phyloP scores from a whole-genome alignment of 345 rosid genomes.

The Microcos paniculata region DNA sequence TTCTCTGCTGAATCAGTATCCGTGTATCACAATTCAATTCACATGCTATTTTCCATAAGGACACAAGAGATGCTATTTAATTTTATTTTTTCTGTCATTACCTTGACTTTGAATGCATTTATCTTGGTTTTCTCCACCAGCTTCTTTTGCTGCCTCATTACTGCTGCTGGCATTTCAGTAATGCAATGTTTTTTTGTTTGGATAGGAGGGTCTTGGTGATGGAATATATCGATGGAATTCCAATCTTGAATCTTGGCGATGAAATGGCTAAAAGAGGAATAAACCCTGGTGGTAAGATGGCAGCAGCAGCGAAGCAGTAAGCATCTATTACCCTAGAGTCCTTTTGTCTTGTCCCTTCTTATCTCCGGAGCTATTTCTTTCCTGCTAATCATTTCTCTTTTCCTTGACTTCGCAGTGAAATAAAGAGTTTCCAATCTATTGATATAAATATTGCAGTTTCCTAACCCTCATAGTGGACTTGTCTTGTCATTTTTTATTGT shows the following conservation, averaged over 20 bases:
- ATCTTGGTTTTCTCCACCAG: background rate
- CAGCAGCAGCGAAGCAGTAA: constrained; percentile 92
- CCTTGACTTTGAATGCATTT: background rate
- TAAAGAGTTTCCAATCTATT: background rate
- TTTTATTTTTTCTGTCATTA: background rate
- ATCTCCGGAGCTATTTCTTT: constrained; percentile 16
- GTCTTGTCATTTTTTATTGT: background rate
- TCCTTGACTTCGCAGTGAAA: background rate
- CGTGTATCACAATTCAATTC: background rate
- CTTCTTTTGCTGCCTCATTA: constrained; percentile 6
- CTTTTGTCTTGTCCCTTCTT: constrained; percentile 10
- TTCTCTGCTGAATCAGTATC: background rate
- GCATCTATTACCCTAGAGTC: constrained; percentile 53
- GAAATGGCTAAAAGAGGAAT: constrained; percentile 94
- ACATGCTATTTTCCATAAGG: too few species aligned
- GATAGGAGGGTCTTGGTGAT: constrained; percentile 77
- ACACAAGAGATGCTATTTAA: background rate
- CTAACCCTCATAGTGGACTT: background rate
- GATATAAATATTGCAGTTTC: background rate
- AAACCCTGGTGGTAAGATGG: constrained; percentile 77
- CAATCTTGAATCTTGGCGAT: constrained; percentile 84
- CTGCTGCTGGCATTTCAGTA: constrained; percentile 8
- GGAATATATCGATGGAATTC: constrained; percentile 92
- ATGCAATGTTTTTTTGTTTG: constrained; percentile 1
- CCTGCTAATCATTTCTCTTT: constrained; percentile 6